Evolutionary conservation across 257 asterid genomes (phyloP).

Genomic region (Nicotiana tomentosiformis): DNA sequence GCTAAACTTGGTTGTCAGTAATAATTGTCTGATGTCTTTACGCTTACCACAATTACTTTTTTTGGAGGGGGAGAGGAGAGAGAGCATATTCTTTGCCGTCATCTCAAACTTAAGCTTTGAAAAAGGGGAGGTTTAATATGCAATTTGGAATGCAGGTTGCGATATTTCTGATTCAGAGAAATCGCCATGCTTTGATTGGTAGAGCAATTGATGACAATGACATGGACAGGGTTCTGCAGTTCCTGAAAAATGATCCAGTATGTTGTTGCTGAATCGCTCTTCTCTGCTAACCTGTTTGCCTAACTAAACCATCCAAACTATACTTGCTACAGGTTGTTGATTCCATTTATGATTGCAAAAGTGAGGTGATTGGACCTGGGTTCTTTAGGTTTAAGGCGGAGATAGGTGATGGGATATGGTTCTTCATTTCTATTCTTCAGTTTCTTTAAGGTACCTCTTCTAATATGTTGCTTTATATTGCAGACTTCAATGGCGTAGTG

Average conservation of each 20-base stretch:
- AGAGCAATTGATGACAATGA: constrained; percentile 91
- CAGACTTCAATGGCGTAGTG: constrained; percentile 92
- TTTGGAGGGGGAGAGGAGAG: background rate
- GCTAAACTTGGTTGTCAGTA: background rate
- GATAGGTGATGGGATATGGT: constrained; percentile 53
- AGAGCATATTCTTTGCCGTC: background rate
- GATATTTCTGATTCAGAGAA: constrained; percentile 92
- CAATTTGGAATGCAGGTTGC: constrained; percentile 66
- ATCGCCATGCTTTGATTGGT: constrained; percentile 97
- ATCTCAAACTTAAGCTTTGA: background rate
- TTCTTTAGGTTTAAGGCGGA: constrained; percentile 98
- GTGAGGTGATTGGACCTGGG: constrained; percentile 99
- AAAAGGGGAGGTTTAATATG: background rate
- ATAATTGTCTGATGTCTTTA: background rate
- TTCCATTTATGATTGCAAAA: constrained; percentile 93
- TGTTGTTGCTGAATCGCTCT: constrained; percentile 13
- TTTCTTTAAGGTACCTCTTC: background rate
- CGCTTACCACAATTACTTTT: background rate
- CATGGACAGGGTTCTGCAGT: constrained; percentile 87
- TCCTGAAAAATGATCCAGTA: constrained; percentile 89
- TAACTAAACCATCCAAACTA: constrained; percentile 12
- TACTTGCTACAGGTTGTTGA: constrained; percentile 74
- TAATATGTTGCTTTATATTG: constrained; percentile 20
- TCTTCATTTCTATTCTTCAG: background rate
- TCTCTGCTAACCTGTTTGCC: constrained; percentile 1